Percentiles rank a stretch among this genome's conserved stretches.
phyloP scores from a whole-genome alignment of 495 filamentous ascomycete genomes.

The Rhizodiscina lignyota region DNA sequence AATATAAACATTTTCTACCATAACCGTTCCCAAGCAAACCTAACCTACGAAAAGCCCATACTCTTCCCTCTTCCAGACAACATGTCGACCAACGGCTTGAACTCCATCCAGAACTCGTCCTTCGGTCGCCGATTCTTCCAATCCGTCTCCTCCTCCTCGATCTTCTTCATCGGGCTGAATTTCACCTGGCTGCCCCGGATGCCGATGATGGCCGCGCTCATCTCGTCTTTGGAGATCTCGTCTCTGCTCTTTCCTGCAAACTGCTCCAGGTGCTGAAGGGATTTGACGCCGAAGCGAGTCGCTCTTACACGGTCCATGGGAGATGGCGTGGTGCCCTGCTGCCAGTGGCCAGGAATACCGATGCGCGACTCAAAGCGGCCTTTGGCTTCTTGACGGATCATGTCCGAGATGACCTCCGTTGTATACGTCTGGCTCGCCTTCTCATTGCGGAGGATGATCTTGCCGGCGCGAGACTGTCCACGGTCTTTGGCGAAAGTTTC shows the following conservation, averaged over 20 bases:
- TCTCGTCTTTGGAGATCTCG: constrained; percentile 49
- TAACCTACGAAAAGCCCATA: no score
- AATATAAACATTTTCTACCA: no score
- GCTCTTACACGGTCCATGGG: constrained; percentile 94
- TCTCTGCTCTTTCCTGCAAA: constrained; percentile 50
- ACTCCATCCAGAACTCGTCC: constrained; percentile 66
- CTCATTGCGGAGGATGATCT: constrained; percentile 89
- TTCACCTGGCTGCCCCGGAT: constrained; percentile 79
- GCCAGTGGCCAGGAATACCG: constrained; percentile 90
- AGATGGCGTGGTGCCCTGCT: constrained; percentile 85
- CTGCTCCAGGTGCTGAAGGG: constrained; percentile 73
- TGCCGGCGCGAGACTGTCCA: constrained; percentile 81
- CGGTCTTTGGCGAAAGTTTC: constrained; percentile 71
- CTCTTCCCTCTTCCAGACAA: constrained; percentile 47
- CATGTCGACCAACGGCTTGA: constrained; percentile 71
- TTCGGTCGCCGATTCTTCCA: constrained; percentile 80
- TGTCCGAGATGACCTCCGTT: constrained; percentile 83
- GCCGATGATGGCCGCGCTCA: constrained; percentile 70
- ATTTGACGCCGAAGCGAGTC: constrained; percentile 78
- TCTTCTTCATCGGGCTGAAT: constrained; percentile 60
- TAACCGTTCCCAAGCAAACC: no score
- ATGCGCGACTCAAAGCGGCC: constrained; percentile 87
- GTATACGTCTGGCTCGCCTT: constrained; percentile 78
- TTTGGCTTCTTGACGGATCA: constrained; percentile 85
- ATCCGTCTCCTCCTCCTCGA: constrained; percentile 78